A percentile compares a stretch with the other conserved stretches of the same genome.
Conservation (phyloP, 192 early-diverging fungal species). For the Haplosporangium gracile region DNA sequence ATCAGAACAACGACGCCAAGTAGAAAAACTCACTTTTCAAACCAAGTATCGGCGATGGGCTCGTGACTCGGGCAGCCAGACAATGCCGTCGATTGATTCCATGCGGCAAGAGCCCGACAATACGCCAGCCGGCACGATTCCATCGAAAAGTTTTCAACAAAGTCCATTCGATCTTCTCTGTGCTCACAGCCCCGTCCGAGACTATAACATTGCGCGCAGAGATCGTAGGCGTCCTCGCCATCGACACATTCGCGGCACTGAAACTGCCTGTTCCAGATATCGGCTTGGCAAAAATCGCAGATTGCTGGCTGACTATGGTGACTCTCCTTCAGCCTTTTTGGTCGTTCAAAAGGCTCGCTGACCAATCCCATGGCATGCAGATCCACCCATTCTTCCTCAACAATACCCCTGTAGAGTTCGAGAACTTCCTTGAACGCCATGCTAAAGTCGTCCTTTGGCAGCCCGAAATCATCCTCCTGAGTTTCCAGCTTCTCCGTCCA, state of each 20-base stretch:
- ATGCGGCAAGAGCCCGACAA: constrained; percentile 24
- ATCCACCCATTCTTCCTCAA: constrained; percentile 52
- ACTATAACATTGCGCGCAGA: constrained; percentile 22
- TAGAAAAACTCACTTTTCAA: constrained; percentile 13
- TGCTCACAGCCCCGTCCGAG: constrained; percentile 46
- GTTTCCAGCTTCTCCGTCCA: constrained; percentile 16
- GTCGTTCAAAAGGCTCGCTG: constrained; percentile 9
- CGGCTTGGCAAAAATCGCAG: constrained; percentile 41
- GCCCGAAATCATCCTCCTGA: constrained; percentile 2
- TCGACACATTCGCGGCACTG: constrained; percentile 21
- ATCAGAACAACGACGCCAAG: neutral
- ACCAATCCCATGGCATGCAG: neutral
- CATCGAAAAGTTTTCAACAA: constrained; percentile 46
- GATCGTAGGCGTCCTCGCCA: constrained; percentile 24
- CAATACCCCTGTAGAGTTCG: constrained; percentile 21
- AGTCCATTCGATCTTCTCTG: constrained; percentile 17
- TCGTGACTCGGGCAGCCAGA: constrained; percentile 6
- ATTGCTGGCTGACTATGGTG: constrained; percentile 22
- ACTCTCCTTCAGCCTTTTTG: constrained; percentile 3
- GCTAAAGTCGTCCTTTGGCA: constrained; percentile 26
- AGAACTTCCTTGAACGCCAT: constrained; percentile 31
- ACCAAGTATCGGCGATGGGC: constrained; percentile 17
- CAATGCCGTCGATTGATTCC: constrained; percentile 38
- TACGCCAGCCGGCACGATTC: constrained; percentile 11
- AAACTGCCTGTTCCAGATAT: constrained; percentile 48